These are phyloP conservation scores for Candolleomyces eurysporus DNA, from an alignment of 768 basidiomycete species.

Conservation along the genomic window DNA sequence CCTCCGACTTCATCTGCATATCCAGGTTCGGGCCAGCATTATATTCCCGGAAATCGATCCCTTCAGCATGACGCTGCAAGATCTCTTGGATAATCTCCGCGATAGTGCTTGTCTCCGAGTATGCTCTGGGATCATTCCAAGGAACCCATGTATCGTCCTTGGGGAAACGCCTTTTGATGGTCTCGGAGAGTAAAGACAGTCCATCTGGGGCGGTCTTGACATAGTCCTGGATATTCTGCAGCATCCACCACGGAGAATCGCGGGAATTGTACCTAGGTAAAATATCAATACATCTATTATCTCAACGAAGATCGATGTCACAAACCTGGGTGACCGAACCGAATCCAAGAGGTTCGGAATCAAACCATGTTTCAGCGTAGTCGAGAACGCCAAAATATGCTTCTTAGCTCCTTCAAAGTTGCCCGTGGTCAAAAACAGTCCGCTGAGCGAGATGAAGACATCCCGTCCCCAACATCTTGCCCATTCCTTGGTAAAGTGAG, in stretches of 20 bases:
- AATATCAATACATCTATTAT: neutral
- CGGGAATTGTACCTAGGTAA: constrained; percentile 84
- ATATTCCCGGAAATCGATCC: constrained; percentile 93
- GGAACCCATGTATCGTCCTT: constrained; percentile 90
- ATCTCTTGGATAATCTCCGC: constrained; percentile 98
- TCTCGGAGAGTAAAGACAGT: constrained; percentile 71
- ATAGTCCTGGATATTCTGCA: constrained; percentile 98
- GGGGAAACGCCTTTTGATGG: constrained; percentile 92
- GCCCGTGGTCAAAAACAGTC: constrained; percentile 91
- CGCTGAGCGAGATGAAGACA: constrained; percentile 90
- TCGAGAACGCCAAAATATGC: constrained; percentile 92
- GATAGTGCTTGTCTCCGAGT: constrained; percentile 74
- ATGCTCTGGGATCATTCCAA: constrained; percentile 86
- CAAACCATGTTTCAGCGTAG: constrained; percentile 91
- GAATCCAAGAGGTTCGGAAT: constrained; percentile 97
- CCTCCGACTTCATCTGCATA: constrained; percentile 90
- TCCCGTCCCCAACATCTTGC: constrained; percentile 97
- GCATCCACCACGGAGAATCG: constrained; percentile 99
- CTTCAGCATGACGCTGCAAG: constrained; percentile 87
- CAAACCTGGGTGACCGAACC: constrained; percentile 74
- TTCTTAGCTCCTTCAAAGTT: constrained; percentile 80
- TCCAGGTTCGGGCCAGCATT: constrained; percentile 98
- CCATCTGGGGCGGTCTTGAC: constrained; percentile 82
- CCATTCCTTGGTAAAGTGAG: constrained; percentile 93
- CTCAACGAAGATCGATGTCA: neutral